phyloP scores from a whole-genome alignment of 1,284 basidiomycete genomes.

The Ganoderma lingzhi region DNA sequence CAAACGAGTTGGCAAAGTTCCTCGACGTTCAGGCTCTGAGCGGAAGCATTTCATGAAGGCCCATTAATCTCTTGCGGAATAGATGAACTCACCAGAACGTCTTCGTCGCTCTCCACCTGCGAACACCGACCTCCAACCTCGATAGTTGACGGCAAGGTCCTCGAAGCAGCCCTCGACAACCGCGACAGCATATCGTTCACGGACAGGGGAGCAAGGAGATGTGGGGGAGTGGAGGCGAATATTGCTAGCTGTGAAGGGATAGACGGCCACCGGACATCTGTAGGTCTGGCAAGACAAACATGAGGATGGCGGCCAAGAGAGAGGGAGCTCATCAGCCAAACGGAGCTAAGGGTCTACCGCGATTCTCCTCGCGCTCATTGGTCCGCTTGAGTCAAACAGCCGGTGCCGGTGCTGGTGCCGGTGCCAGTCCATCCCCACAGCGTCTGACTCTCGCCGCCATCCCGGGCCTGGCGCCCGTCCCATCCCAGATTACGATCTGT shows the following conservation, averaged over 20 bases:
- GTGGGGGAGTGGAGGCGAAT: conserved; percentile 8
- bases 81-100: conserved; percentile 21
- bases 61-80: neutral
- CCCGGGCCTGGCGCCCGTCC: conserved; percentile 17
- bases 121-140: conserved; percentile 24
- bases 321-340: conserved; percentile 12
- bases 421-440: conserved; percentile 17
- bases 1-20: conserved; percentile 36
- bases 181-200: conserved; percentile 24
- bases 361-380: conserved; percentile 20
- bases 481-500: conserved; percentile 33
- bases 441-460: neutral
- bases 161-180: conserved; percentile 27
- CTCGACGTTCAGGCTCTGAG: conserved; percentile 39
- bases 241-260: conserved; percentile 22
- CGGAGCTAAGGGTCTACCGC: conserved; percentile 9
- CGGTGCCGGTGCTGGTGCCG: conserved; percentile 25
- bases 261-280: conserved; percentile 30
- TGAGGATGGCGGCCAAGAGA: conserved; percentile 27
- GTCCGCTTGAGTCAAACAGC: conserved; percentile 21
- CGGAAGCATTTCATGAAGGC: neutral
- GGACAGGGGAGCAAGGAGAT: neutral
- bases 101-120: conserved; percentile 15
- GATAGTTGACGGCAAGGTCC: conserved; percentile 26
- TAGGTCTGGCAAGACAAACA: conserved; percentile 25